Conservation (phyloP, 2,329 filamentous ascomycete genomes). For the Tolypocladium capitatum region DNA sequence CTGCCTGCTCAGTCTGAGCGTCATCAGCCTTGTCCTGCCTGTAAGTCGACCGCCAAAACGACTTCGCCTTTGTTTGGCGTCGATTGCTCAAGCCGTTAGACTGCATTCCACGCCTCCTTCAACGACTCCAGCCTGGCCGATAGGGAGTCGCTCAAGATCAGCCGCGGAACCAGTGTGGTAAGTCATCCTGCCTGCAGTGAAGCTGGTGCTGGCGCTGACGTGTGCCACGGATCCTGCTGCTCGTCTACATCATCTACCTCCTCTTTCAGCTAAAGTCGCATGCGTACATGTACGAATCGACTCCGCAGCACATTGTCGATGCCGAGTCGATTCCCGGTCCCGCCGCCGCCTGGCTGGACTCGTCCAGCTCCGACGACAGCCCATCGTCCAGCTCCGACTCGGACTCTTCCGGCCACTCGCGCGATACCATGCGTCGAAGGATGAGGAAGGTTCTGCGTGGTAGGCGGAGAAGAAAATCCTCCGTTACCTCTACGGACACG, state of each 20-base stretch:
- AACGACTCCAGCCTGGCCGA: conserved; percentile 49
- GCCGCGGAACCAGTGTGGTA: conserved; percentile 77
- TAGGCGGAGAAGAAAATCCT: conserved; percentile 64
- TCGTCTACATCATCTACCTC: conserved; percentile 75
- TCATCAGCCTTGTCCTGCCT: conserved; percentile 76
- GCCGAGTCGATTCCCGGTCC: conserved; percentile 81
- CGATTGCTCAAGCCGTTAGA: conserved; percentile 39
- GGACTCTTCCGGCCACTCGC: conserved; percentile 43
- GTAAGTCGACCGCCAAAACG: conserved; percentile 31
- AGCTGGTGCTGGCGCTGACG: neutral
- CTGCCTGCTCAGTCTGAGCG: conserved; percentile 77
- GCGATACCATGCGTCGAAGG: conserved; percentile 55
- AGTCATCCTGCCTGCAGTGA: conserved; percentile 15
- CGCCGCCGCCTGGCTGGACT: conserved; percentile 67
- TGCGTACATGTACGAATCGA: conserved; percentile 83
- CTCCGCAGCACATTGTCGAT: conserved; percentile 83
- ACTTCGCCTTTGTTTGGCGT: neutral
- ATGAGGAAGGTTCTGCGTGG: conserved; percentile 64
- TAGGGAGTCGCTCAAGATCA: conserved; percentile 63
- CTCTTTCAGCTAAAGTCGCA: conserved; percentile 88
- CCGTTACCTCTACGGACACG: conserved; percentile 53
- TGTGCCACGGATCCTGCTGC: conserved; percentile 48
- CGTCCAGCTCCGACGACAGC: conserved; percentile 43
- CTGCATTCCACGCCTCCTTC: conserved; percentile 87
- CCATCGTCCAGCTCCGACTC: conserved; percentile 56